These are phyloP conservation scores for Malassezia sp. DNA, from an alignment of 1,284 basidiomycete genomes.

Conservation along the genomic window DNA sequence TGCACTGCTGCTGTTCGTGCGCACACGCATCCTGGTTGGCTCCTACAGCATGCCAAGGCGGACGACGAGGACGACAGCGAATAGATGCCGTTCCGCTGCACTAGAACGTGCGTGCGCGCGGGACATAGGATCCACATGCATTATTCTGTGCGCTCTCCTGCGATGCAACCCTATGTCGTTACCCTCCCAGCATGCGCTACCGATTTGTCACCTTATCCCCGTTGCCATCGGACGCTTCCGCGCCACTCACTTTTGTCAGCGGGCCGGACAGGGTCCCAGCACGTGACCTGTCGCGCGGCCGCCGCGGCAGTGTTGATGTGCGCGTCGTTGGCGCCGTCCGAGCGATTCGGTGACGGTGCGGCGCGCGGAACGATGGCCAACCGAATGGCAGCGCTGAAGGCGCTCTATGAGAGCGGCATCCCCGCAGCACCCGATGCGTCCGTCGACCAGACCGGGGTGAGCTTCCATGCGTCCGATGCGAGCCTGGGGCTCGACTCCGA, in stretches of 20 bases:
- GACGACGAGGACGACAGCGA: slow-evolving; percentile 10
- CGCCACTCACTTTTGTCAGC: too few species aligned
- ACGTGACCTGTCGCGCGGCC: too few species aligned
- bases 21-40: too few species aligned
- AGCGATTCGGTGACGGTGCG: too few species aligned
- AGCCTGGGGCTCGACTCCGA: slow-evolving; percentile 8
- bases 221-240: too few species aligned
- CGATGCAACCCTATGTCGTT: neutral
- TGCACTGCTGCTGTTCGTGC: too few species aligned
- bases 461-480: neutral
- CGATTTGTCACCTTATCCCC: too few species aligned
- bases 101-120: neutral
- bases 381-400: slow-evolving; percentile 13
- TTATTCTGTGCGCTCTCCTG: too few species aligned
- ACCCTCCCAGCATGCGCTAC: too few species aligned
- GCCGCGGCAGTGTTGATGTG: too few species aligned
- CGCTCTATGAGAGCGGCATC: slow-evolving; percentile 8
- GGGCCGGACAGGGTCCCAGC: too few species aligned
- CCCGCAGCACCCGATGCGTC: slow-evolving; percentile 1
- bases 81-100: neutral
- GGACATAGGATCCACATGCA: neutral
- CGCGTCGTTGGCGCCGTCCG: too few species aligned
- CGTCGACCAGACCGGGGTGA: slow-evolving; percentile 9
- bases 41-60: slow-evolving; percentile 3
- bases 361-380: slow-evolving; percentile 7